phyloP scores from a whole-genome alignment of 306 rosid species.

The Lathyrus tuberosus region DNA sequence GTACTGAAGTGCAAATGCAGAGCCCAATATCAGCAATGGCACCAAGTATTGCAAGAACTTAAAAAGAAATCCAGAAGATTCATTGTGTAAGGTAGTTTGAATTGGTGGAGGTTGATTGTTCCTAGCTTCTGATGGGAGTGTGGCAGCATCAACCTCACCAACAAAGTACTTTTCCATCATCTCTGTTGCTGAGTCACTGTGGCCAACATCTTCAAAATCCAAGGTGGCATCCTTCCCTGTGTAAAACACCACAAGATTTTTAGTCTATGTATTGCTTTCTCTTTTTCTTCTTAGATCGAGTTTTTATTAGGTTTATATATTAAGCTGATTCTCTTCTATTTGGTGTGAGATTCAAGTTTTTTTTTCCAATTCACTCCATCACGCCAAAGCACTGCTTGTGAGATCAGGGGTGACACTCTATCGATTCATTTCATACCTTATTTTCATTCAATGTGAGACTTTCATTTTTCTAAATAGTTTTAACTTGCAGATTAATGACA shows the following conservation, averaged over 20 bases:
- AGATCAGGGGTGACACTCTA: no score
- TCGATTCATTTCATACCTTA: no score
- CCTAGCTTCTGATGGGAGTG: constrained; percentile 51
- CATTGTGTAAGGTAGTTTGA: constrained; percentile 27
- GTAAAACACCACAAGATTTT: constrained; percentile 36
- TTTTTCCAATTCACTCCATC: no score
- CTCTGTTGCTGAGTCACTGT: constrained; percentile 68
- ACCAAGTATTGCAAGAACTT: constrained; percentile 60
- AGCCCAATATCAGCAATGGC: constrained; percentile 66
- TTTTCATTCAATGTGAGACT: no score
- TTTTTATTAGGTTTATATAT: not conserved
- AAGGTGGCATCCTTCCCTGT: constrained; percentile 85
- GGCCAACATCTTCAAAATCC: constrained; percentile 87
- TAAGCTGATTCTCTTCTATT: no score
- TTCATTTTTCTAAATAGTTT: not conserved
- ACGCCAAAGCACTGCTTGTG: not conserved
- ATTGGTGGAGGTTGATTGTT: constrained; percentile 34
- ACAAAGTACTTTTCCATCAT: constrained; percentile 60
- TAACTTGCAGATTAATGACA: not conserved
- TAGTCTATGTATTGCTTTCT: constrained; percentile 1
- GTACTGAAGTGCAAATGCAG: constrained; percentile 69
- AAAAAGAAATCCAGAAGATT: constrained; percentile 49
- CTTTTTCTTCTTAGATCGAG: not conserved
- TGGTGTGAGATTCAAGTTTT: no score
- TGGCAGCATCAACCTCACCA: constrained; percentile 61